Percentiles rank a stretch among this genome's conserved stretches.
phyloP scores from a whole-genome alignment of 441 rosid genomes.

The Eutrema salsugineum region DNA sequence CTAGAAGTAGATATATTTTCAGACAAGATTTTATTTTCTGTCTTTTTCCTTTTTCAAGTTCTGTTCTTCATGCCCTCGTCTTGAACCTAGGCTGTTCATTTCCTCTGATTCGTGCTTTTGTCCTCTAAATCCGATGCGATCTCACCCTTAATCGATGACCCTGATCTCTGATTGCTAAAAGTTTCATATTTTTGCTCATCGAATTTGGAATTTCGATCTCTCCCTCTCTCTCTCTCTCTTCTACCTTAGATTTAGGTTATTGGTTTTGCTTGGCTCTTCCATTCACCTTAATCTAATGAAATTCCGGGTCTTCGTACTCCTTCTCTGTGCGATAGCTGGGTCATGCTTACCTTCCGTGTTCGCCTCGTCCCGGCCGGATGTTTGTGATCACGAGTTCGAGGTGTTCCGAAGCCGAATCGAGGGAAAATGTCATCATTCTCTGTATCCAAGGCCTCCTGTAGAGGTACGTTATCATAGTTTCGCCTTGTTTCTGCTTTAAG shows the following conservation, averaged over 20 bases:
- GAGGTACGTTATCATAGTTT: constrained; percentile 39
- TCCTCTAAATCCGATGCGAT: neutral
- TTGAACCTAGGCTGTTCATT: neutral
- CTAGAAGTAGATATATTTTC: neutral
- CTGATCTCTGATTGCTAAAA: neutral
- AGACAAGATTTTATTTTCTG: neutral
- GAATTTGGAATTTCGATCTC: neutral
- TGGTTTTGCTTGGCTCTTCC: neutral
- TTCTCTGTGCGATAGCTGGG: constrained; percentile 33
- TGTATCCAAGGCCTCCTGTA: constrained; percentile 54
- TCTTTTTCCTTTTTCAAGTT: neutral
- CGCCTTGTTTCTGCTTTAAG: neutral
- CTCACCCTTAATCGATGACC: neutral
- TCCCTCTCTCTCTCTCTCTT: neutral
- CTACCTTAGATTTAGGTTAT: constrained; percentile 1
- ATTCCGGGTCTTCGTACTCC: constrained; percentile 20
- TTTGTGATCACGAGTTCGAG: constrained; percentile 41
- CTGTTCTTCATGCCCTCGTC: neutral
- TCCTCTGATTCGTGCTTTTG: neutral
- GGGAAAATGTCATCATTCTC: constrained; percentile 54
- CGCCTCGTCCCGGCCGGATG: constrained; percentile 30
- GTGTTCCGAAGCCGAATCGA: constrained; percentile 42
- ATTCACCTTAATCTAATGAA: neutral
- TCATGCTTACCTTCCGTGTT: constrained; percentile 25
- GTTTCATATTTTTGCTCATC: neutral